A percentile compares a stretch with the other conserved stretches of the same genome.
Evolutionary conservation across 2,329 filamentous ascomycete species (phyloP).

Genomic region (Fusarium metavorans): DNA sequence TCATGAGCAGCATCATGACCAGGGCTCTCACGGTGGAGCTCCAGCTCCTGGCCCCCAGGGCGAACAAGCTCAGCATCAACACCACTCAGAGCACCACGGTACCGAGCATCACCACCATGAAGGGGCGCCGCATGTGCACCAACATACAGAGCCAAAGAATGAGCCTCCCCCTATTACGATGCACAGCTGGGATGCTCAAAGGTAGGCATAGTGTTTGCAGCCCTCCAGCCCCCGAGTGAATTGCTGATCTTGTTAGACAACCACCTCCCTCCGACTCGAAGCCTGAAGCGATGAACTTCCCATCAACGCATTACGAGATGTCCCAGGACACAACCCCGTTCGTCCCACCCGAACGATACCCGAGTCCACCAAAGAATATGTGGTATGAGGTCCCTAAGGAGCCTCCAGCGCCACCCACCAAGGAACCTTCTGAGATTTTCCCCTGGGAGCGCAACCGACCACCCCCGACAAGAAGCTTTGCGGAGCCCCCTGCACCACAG

Average conservation of each 20-base stretch:
- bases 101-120: conserved; percentile 33
- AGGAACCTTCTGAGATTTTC: conserved; percentile 79
- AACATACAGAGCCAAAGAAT: conserved; percentile 36
- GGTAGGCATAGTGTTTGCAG: conserved; percentile 52
- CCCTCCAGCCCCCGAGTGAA: neutral
- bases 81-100: conserved; percentile 49
- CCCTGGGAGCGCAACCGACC: conserved; percentile 85
- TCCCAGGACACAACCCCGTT: conserved; percentile 81
- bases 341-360: conserved; percentile 80
- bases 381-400: conserved; percentile 84
- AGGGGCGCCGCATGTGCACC: conserved; percentile 31
- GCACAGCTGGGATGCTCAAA: conserved; percentile 67
- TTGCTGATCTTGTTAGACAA: conserved; percentile 60
- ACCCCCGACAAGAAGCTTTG: conserved; percentile 73
- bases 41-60: conserved; percentile 41
- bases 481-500: conserved; percentile 1
- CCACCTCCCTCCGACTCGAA: conserved; percentile 74
- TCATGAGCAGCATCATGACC: conserved; percentile 33
- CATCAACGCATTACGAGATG: conserved; percentile 84
- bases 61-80: conserved; percentile 53
- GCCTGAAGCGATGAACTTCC: conserved; percentile 89
- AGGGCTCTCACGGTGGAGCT: conserved; percentile 28
- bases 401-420: conserved; percentile 63
- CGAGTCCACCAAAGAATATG: conserved; percentile 88
- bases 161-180: conserved; percentile 43